These are phyloP conservation scores for Gentiana straminea DNA, from an alignment of 257 asterid species.

Conservation along the genomic window DNA sequence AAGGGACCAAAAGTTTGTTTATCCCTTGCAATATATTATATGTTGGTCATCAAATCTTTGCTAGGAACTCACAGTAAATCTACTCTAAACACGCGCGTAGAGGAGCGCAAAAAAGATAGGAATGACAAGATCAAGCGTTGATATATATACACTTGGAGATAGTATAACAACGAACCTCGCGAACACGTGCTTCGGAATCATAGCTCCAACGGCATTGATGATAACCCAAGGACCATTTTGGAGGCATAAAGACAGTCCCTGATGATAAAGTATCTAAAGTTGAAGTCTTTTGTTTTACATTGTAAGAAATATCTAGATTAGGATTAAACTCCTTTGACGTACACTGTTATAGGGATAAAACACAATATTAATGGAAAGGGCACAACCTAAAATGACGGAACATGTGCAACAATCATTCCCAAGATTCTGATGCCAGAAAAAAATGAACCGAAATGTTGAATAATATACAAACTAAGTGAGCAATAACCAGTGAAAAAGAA, in stretches of 20 bases:
- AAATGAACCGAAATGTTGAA: neutral
- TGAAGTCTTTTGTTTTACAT: neutral
- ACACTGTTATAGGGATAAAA: no score
- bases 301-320: neutral
- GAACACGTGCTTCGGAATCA: conserved; percentile 72
- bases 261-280: conserved; percentile 10
- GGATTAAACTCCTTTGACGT: no score
- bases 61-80: neutral
- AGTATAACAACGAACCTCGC: conserved; percentile 47
- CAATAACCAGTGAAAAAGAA: conserved; percentile 5
- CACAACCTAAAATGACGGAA: neutral
- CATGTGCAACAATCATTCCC: neutral
- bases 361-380: no score
- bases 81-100: neutral
- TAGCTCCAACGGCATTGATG: conserved; percentile 99
- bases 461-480: neutral
- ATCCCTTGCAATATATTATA: no score
- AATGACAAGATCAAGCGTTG: neutral
- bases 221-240: conserved; percentile 96
- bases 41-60: neutral
- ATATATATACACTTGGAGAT: neutral
- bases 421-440: neutral
- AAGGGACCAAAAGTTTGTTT: no score
- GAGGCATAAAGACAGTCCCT: conserved; percentile 97
- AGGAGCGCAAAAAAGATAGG: neutral